Evolutionary conservation across 176 grass and related monocot species (phyloP), one percentile per base, ranked within the genome.

Genomic region (Zea mays): DNA sequence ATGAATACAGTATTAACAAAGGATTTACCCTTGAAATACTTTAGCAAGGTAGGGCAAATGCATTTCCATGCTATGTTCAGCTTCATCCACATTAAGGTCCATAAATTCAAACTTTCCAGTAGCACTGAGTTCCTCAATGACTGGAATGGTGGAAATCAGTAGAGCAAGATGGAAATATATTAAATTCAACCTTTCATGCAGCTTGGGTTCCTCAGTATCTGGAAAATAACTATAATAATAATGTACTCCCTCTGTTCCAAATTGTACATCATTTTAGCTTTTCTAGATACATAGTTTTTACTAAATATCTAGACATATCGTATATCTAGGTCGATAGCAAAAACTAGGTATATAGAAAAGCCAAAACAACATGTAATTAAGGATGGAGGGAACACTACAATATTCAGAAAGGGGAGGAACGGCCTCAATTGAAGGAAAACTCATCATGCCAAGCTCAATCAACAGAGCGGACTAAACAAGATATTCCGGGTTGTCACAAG

Each of bases 61-160:
- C 96, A 99, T 99, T 85, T 99, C 96, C 92, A 99, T 95, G 89
- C 96, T 95, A 88, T 99, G 96, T 87, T 99, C 96, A 71, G 96
- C 96, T 92, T 99, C 96, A 83, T 99, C 96, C 62, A 99, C 92
- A 85, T 84, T 86, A 79, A 92, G 81, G 77, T 99, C 91, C 96
- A 99, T 99, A 79, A 83, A 79, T 85, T 90, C 96, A 87, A 99
- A 99, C 54, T 95, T 95, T 68, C 89, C 85, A 42, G 96, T 95
- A 75, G 85, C 83, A 4, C 46, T 78, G 59, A 99, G 81, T 74
- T 99, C 96, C 50, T 94, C 81, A 7, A 88, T 90, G 17, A 92
- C 96, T 99, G 80, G 10, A 90, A 79, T 67, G 62, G n/a, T 52
- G 17, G 10, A 82, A 78, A 79, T 79, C 15, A 79, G 65, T 78